Percentiles rank a stretch among this genome's conserved stretches.
phyloP scores from a whole-genome alignment of 495 filamentous ascomycete genomes.

The Cenococcum geophilum region DNA sequence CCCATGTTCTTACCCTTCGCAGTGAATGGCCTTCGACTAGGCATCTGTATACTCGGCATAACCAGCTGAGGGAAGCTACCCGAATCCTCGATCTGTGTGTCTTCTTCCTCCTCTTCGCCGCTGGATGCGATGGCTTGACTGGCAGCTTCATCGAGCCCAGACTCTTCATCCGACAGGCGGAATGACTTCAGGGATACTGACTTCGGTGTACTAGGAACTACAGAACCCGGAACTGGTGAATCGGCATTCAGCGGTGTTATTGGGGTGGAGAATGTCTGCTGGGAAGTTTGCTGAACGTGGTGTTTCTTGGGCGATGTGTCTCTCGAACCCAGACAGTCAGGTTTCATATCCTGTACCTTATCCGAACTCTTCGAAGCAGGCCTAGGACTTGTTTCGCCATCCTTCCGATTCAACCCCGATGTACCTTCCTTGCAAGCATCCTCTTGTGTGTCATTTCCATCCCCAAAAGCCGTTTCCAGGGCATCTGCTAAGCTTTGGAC shows the following conservation, averaged over 20 bases:
- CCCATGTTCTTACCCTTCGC: constrained; percentile 77
- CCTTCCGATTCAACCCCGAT: neutral
- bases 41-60: constrained; percentile 97
- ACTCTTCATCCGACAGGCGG: constrained; percentile 44
- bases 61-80: constrained; percentile 74
- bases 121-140: constrained; percentile 46
- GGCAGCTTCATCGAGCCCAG: constrained; percentile 46
- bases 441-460: constrained; percentile 30
- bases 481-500: constrained; percentile 59
- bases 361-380: constrained; percentile 5
- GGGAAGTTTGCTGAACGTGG: constrained; percentile 8
- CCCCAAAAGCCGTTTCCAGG: constrained; percentile 37
- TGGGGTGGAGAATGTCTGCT: constrained; percentile 43
- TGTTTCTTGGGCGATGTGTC: constrained; percentile 30
- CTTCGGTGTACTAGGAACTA: constrained; percentile 39
- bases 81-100: constrained; percentile 30
- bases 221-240: constrained; percentile 43
- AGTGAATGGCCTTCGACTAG: constrained; percentile 87
- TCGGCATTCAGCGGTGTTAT: constrained; percentile 51
- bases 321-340: constrained; percentile 19
- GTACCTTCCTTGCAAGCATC: constrained; percentile 36
- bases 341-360: neutral
- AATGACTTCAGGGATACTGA: constrained; percentile 49
- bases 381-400: neutral
- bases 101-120: constrained; percentile 44